Evolutionary conservation across 306 rosid genomes (phyloP).

Genomic region (Malus asiatica): DNA sequence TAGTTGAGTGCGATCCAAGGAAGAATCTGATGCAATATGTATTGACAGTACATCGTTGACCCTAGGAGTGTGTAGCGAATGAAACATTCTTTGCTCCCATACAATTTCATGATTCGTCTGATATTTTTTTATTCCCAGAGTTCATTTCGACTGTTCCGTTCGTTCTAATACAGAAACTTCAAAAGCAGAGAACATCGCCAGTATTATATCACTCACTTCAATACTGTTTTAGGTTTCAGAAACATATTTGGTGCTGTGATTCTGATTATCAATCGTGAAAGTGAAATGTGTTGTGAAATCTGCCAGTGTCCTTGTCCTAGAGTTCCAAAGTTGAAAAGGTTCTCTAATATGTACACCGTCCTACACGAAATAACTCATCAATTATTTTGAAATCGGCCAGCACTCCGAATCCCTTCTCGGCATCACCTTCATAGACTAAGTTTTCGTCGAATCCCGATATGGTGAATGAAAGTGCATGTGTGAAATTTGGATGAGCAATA

Average conservation of each 20-base stretch:
- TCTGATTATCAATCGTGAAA: background rate
- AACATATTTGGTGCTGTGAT: background rate
- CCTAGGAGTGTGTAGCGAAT: no score
- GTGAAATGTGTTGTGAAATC: constrained; percentile 15
- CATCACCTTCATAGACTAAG: background rate
- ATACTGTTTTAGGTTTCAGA: no score
- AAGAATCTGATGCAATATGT: no score
- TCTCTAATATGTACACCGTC: background rate
- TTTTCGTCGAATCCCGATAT: background rate
- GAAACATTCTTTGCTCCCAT: no score
- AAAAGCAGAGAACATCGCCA: no score
- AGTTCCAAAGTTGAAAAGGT: constrained; percentile 11
- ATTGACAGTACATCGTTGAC: no score
- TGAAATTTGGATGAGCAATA: background rate
- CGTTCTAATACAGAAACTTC: no score
- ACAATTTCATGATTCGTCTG: no score
- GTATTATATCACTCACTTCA: no score
- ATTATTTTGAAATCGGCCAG: background rate
- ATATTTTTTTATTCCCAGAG: no score
- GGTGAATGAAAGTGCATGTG: background rate
- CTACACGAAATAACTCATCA: background rate
- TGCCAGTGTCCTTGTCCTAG: background rate
- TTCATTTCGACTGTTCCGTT: no score
- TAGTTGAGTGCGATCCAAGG: no score
- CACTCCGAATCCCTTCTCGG: background rate